Percentiles rank a stretch among this genome's conserved stretches.
Conservation (phyloP, 2,329 filamentous ascomycete genomes). For the Aciculosporium take region DNA sequence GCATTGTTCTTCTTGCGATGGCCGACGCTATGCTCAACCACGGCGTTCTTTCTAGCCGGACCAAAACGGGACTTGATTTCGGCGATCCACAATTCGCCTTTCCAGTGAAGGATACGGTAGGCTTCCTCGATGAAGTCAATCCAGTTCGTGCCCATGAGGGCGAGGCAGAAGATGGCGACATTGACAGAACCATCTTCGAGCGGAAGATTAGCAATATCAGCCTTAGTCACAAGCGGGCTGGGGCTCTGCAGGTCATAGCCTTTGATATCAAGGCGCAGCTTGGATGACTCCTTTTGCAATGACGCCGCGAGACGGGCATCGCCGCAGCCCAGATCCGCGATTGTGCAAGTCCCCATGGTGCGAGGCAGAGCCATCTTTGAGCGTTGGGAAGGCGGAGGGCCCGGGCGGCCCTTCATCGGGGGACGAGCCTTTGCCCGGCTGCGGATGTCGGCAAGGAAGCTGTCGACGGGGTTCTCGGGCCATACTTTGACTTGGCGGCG, state of each 20-base stretch:
- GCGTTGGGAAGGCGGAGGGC: conserved; percentile 14
- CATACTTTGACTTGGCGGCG: conserved; percentile 88
- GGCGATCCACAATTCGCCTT: conserved; percentile 91
- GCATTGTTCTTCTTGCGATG: conserved; percentile 40
- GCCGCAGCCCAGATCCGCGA: conserved; percentile 88
- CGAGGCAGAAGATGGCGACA: conserved; percentile 86
- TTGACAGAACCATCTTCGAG: conserved; percentile 63
- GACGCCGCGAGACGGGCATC: conserved; percentile 68
- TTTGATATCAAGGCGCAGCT: conserved; percentile 58
- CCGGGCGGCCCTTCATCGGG: conserved; percentile 17
- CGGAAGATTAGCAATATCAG: conserved; percentile 78
- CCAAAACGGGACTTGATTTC: conserved; percentile 89
- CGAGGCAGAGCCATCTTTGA: conserved; percentile 47
- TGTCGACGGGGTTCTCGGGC: conserved; percentile 92
- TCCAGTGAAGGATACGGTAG: conserved; percentile 78
- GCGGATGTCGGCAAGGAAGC: conserved; percentile 61
- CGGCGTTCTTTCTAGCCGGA: conserved; percentile 24
- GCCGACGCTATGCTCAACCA: conserved; percentile 57
- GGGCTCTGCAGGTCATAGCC: conserved; percentile 81
- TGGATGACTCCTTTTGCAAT: conserved; percentile 47
- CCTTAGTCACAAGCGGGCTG: conserved; percentile 62
- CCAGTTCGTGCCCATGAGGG: conserved; percentile 99
- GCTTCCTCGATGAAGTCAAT: conserved; percentile 92
- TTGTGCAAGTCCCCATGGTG: conserved; percentile 56
- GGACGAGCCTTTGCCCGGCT: conserved; percentile 44